phyloP scores from a whole-genome alignment of 1,284 basidiomycete genomes.

The Heterobasidion occidentale region DNA sequence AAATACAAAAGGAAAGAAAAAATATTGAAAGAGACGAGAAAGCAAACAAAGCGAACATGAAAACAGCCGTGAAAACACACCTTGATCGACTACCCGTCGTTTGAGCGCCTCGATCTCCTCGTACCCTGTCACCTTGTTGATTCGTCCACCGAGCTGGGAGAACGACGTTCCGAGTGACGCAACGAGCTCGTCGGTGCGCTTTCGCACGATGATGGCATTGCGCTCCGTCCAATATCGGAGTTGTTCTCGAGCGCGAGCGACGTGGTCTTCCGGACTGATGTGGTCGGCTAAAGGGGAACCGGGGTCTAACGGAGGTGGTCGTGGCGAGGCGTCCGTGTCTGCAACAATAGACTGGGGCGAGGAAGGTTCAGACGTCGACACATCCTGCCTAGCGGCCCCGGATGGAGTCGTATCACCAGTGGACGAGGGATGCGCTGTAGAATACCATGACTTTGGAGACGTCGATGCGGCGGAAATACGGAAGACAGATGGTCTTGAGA shows the following conservation, averaged over 20 bases:
- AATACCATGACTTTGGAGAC: too few relatives aligned
- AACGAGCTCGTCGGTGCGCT: constrained; percentile 51
- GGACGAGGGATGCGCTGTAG: too few relatives aligned
- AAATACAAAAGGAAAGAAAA: not conserved
- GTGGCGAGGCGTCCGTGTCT: not conserved
- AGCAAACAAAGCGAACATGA: not conserved
- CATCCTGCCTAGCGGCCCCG: too few relatives aligned
- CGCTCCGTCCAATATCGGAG: constrained; percentile 44
- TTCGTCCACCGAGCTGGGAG: constrained; percentile 63
- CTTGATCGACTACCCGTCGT: constrained; percentile 69
- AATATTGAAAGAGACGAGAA: not conserved
- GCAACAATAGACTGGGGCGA: too few relatives aligned
- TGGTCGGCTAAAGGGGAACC: not conserved
- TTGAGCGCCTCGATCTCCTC: constrained; percentile 84
- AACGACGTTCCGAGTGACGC: constrained; percentile 49
- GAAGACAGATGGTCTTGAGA: not conserved
- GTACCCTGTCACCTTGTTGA: constrained; percentile 87
- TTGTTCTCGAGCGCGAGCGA: not conserved
- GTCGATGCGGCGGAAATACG: not conserved
- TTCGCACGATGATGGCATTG: constrained; percentile 39
- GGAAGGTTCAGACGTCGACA: too few relatives aligned
- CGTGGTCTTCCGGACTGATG: not conserved
- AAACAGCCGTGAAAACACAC: constrained; percentile 33
- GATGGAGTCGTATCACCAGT: too few relatives aligned
- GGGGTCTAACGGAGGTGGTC: not conserved